phyloP scores from a whole-genome alignment of 2,329 filamentous ascomycete species.

The Dactylellina haptotyla region DNA sequence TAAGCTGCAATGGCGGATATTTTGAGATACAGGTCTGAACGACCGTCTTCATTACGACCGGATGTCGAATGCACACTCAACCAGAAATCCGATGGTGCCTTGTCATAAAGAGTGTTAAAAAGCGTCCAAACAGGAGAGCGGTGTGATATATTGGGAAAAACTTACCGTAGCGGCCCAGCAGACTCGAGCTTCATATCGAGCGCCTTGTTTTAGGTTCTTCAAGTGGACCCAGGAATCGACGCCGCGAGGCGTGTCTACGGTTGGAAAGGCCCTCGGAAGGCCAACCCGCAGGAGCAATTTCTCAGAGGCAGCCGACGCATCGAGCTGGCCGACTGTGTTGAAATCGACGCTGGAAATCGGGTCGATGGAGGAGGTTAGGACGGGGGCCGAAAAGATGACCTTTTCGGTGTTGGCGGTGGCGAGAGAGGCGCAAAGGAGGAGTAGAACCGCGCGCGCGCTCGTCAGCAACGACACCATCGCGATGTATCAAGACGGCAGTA shows the following conservation, averaged over 20 bases:
- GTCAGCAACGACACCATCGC: neutral
- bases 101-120: no score
- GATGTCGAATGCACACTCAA: conserved; percentile 68
- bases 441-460: neutral
- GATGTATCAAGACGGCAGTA: no score
- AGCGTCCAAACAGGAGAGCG: neutral
- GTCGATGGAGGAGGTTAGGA: conserved; percentile 16
- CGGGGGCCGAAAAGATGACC: conserved; percentile 81
- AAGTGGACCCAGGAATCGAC: conserved; percentile 81
- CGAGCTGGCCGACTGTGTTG: conserved; percentile 18
- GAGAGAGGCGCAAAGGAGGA: conserved; percentile 53
- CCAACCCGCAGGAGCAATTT: conserved; percentile 28
- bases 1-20: conserved; percentile 84
- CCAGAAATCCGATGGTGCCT: conserved; percentile 88
- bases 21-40: conserved; percentile 75
- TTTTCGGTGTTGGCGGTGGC: conserved; percentile 84
- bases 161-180: conserved; percentile 94
- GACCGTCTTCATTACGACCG: neutral
- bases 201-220: conserved; percentile 73
- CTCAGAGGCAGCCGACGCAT: conserved; percentile 4
- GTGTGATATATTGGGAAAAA: conserved; percentile 56
- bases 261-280: conserved; percentile 69
- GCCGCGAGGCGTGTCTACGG: conserved; percentile 66
- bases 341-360: conserved; percentile 67
- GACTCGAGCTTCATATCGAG: conserved; percentile 88